A percentile compares a stretch with the other conserved stretches of the same genome.
phyloP scores from a whole-genome alignment of 1,284 basidiomycete genomes.

The Trametes versicolor region DNA sequence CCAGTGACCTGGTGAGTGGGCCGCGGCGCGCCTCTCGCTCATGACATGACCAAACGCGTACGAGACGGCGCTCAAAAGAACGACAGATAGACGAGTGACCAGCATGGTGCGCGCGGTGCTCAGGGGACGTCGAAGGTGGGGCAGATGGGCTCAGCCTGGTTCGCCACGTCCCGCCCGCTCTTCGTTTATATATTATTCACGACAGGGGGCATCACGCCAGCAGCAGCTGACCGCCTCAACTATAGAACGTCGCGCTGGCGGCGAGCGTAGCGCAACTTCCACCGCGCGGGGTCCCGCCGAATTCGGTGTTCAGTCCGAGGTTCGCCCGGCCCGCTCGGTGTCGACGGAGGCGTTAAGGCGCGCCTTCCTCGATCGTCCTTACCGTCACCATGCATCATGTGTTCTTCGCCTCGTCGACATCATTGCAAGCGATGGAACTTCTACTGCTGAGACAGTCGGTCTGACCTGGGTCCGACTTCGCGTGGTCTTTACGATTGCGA shows the following conservation, averaged over 20 bases:
- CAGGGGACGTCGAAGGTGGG: neutral
- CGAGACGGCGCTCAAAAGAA: conserved; percentile 3
- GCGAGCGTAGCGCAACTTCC: conserved; percentile 8
- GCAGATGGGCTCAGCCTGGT: neutral
- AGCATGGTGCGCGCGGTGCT: conserved; percentile 8
- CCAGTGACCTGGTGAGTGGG: conserved; percentile 47
- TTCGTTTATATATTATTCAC: conserved; percentile 15
- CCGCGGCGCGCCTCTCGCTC: neutral
- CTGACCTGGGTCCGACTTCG: neutral
- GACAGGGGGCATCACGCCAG: conserved; percentile 8
- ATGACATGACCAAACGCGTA: conserved; percentile 2
- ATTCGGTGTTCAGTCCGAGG: conserved; percentile 11
- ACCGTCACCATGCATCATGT: conserved; percentile 17
- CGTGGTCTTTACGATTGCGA: conserved; percentile 8
- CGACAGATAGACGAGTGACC: conserved; percentile 10
- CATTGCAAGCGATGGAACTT: conserved; percentile 3
- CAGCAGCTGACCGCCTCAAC: conserved; percentile 16
- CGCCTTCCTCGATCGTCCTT: conserved; percentile 3
- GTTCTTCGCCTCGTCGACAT: conserved; percentile 6
- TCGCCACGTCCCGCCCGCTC: neutral
- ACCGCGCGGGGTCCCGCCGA: conserved; percentile 5
- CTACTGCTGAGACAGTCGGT: neutral
- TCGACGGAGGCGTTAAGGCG: conserved; percentile 3
- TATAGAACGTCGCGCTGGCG: conserved; percentile 9
- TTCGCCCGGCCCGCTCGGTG: conserved; percentile 13